phyloP scores from a whole-genome alignment of 106 monocot genomes.

The Gastrodia elata region DNA sequence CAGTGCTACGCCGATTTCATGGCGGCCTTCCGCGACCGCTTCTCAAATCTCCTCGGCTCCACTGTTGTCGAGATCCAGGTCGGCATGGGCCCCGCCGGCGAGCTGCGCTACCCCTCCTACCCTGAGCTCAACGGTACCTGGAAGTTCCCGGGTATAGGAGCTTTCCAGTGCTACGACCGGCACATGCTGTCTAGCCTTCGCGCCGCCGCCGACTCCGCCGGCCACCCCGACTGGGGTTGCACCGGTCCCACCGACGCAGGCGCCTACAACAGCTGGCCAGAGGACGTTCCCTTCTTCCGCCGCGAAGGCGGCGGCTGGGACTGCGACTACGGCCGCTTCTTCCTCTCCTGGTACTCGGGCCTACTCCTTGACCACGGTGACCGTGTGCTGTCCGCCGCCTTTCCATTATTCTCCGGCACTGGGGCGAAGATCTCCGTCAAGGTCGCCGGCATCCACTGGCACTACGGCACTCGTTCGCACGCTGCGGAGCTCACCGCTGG shows the following conservation, averaged over 20 bases:
- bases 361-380: slow-evolving; percentile 73
- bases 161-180: slow-evolving; percentile 89
- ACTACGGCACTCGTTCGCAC: slow-evolving; percentile 84
- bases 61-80: slow-evolving; percentile 89
- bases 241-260: slow-evolving; percentile 69
- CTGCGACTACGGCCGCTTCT: slow-evolving; percentile 67
- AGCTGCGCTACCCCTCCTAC: slow-evolving; percentile 84
- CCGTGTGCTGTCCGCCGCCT: slow-evolving; percentile 43
- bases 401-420: slow-evolving; percentile 27
- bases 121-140: slow-evolving; percentile 75
- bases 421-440: slow-evolving; percentile 70
- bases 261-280: slow-evolving; percentile 79
- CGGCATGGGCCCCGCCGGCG: slow-evolving; percentile 92
- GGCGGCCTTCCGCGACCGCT: slow-evolving; percentile 79
- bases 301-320: slow-evolving; percentile 75
- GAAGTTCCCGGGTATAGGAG: slow-evolving; percentile 86
- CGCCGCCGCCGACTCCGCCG: slow-evolving; percentile 54
- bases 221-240: slow-evolving; percentile 74
- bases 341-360: slow-evolving; percentile 85
- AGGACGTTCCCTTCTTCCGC: slow-evolving; percentile 76
- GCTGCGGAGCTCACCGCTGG: slow-evolving; percentile 88
- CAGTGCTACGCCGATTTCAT: slow-evolving; percentile 92
- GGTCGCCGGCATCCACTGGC: slow-evolving; percentile 94
- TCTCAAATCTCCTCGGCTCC: slow-evolving; percentile 46
- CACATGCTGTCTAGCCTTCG: slow-evolving; percentile 64